These are phyloP conservation scores for Bombardia bombarda DNA, from an alignment of 495 filamentous ascomycete genomes.

Conservation along the genomic window DNA sequence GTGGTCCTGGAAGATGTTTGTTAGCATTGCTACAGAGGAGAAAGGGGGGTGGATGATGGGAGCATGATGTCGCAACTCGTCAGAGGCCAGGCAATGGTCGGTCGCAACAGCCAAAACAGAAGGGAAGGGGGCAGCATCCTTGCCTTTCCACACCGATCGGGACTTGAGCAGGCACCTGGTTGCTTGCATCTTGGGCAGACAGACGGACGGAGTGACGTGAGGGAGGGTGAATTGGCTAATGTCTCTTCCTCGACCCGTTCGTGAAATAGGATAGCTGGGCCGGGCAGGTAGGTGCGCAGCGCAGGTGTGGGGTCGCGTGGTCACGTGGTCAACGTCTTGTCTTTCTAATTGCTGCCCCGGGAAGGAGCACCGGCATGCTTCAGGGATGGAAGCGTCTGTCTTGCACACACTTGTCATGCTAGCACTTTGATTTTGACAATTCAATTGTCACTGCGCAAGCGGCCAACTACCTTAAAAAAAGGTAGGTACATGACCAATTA, in stretches of 20 bases:
- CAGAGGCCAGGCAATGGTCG: no score
- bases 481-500: no score
- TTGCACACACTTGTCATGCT: no score
- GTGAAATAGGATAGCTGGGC: no score
- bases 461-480: no score
- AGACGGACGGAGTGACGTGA: background rate
- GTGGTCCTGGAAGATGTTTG: slow-evolving; percentile 42
- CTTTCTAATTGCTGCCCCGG: background rate
- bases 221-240: background rate
- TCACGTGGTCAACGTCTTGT: background rate
- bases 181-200: slow-evolving; percentile 40
- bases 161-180: slow-evolving; percentile 41
- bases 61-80: background rate
- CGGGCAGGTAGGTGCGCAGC: no score
- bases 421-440: no score
- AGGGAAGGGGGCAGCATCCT: no score
- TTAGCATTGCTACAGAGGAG: slow-evolving; percentile 5
- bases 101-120: no score
- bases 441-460: no score
- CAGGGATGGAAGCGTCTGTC: no score
- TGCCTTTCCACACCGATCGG: slow-evolving; percentile 53
- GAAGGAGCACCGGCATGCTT: no score
- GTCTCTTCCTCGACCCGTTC: background rate
- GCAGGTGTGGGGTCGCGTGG: background rate
- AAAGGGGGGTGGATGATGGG: background rate